A percentile compares a stretch with the other conserved stretches of the same genome.
phyloP scores from a whole-genome alignment of 495 filamentous ascomycete species.

The Aspergillus egyptiacus region DNA sequence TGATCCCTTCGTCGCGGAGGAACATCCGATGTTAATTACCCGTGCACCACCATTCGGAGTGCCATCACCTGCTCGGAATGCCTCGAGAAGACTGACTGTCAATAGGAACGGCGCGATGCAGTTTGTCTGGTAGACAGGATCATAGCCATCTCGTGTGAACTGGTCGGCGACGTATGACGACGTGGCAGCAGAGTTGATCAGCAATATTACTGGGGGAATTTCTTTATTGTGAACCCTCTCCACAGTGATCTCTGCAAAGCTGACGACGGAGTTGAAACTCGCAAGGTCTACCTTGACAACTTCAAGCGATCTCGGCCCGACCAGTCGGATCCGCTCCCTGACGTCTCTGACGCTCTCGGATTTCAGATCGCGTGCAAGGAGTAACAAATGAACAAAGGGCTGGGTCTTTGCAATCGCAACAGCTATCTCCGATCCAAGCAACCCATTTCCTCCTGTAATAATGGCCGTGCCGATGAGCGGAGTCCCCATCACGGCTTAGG shows the following conservation, averaged over 20 bases:
- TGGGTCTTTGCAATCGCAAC: slow-evolving; percentile 36
- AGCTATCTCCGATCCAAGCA: slow-evolving; percentile 36
- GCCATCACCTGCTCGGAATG: slow-evolving; percentile 35
- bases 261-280: slow-evolving; percentile 30
- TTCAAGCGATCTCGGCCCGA: slow-evolving; percentile 38
- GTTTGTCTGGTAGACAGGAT: slow-evolving; percentile 40
- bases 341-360: slow-evolving; percentile 28
- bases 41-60: slow-evolving; percentile 29
- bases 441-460: slow-evolving; percentile 39
- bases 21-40: slow-evolving; percentile 39
- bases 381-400: slow-evolving; percentile 34
- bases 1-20: slow-evolving; percentile 29
- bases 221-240: slow-evolving; percentile 33
- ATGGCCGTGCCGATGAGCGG: slow-evolving; percentile 37
- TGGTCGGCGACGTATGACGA: slow-evolving; percentile 33
- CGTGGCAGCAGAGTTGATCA: slow-evolving; percentile 37
- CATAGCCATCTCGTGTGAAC: slow-evolving; percentile 33
- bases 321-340: slow-evolving; percentile 27
- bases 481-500: slow-evolving; percentile 26
- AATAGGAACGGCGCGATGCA: slow-evolving; percentile 37
- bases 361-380: slow-evolving; percentile 32
- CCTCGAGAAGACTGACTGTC: slow-evolving; percentile 37
- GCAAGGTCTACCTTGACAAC: slow-evolving; percentile 30
- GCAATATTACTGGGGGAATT: slow-evolving; percentile 32
- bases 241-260: slow-evolving; percentile 30